A percentile compares a stretch with the other conserved stretches of the same genome.
Conservation (phyloP, 768 basidiomycete genomes). For the Lactifluus echinatus region DNA sequence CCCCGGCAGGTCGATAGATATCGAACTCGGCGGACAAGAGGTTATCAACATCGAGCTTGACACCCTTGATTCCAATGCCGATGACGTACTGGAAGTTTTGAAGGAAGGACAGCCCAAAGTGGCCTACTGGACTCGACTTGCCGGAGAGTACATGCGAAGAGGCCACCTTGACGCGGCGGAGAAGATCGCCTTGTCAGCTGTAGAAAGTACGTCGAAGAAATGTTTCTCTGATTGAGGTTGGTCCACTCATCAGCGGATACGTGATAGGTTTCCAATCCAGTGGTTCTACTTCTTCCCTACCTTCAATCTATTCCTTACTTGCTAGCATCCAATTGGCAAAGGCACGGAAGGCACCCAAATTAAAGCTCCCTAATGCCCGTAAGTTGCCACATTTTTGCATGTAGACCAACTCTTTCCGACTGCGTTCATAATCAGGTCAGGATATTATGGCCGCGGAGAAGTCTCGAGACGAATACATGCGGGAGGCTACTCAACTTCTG, state of each 20-base stretch:
- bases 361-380: conserved; percentile 67
- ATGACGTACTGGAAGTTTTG: conserved; percentile 66
- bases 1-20: conserved; percentile 43
- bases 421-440: conserved; percentile 39
- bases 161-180: conserved; percentile 71
- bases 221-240: not conserved
- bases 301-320: conserved; percentile 71
- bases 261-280: conserved; percentile 43
- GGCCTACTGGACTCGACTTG: conserved; percentile 74
- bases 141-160: conserved; percentile 82
- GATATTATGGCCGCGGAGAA: conserved; percentile 52
- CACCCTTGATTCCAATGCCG: conserved; percentile 69
- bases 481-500: conserved; percentile 59
- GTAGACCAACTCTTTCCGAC: not conserved
- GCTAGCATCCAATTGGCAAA: conserved; percentile 79
- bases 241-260: conserved; percentile 17
- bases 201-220: conserved; percentile 46
- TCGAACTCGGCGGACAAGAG: conserved; percentile 76
- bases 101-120: conserved; percentile 63
- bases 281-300: conserved; percentile 42
- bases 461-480: conserved; percentile 58
- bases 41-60: conserved; percentile 86
- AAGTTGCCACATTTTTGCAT: conserved; percentile 27
- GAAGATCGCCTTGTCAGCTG: conserved; percentile 58
- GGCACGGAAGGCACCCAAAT: conserved; percentile 78